Conservation (phyloP, 805 yeast genomes). For the Metschnikowia peoriensis region DNA sequence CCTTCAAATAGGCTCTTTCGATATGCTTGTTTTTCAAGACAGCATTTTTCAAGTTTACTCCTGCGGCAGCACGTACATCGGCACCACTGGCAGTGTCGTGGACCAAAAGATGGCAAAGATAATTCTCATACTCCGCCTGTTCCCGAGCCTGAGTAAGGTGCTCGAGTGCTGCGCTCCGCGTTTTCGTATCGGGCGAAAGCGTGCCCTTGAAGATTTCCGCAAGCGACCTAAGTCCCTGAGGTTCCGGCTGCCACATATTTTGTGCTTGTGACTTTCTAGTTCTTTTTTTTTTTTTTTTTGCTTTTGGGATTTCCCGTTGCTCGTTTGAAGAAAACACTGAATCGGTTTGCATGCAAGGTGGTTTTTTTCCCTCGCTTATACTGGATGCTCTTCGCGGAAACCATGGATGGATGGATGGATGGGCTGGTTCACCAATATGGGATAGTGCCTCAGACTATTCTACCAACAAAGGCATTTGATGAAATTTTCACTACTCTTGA, state of each 20-base stretch:
- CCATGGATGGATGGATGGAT: too few relatives aligned
- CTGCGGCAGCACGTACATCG: constrained; percentile 82
- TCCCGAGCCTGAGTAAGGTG: constrained; percentile 66
- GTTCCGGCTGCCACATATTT: constrained; percentile 66
- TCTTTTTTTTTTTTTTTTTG: not conserved
- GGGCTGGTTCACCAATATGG: too few relatives aligned
- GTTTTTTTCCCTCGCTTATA: not conserved
- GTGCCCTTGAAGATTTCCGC: constrained; percentile 68
- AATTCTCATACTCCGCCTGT: constrained; percentile 80
- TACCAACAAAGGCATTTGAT: too few relatives aligned
- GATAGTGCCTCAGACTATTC: too few relatives aligned
- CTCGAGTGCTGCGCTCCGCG: constrained; percentile 65
- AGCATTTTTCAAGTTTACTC: constrained; percentile 77
- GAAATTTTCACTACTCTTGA: too few relatives aligned
- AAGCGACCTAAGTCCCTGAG: constrained; percentile 60
- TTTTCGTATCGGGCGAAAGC: constrained; percentile 53
- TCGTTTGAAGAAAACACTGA: not conserved
- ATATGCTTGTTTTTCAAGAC: constrained; percentile 41
- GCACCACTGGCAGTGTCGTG: constrained; percentile 46
- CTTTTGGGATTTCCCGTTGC: not conserved
- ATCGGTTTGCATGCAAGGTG: not conserved
- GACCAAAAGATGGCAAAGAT: constrained; percentile 68
- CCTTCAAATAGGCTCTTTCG: constrained; percentile 36
- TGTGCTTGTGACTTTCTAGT: too few relatives aligned
- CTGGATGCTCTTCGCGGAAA: not conserved